A percentile compares a stretch with the other conserved stretches of the same genome.
These are phyloP conservation scores for Ascoidea asiatica DNA, from an alignment of 805 yeast species.

Conservation along the genomic window DNA sequence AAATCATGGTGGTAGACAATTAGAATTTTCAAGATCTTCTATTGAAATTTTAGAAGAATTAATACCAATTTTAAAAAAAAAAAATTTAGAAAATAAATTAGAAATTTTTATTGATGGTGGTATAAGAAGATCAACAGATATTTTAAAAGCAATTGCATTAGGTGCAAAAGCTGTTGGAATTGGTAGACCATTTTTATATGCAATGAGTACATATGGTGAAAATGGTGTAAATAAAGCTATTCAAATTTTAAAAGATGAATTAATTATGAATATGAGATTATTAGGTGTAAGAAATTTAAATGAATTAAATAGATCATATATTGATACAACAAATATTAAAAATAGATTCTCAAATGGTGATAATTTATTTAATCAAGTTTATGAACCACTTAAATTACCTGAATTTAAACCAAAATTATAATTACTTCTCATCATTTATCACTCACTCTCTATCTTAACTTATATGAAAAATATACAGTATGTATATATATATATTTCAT, in stretches of 20 bases:
- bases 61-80: constrained; percentile 34
- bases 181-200: constrained; percentile 55
- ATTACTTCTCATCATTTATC: too few species aligned
- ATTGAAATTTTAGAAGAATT: constrained; percentile 64
- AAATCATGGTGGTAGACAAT: constrained; percentile 84
- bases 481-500: too few species aligned
- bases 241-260: constrained; percentile 52
- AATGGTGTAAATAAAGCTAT: constrained; percentile 48
- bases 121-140: constrained; percentile 53
- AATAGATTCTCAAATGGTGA: constrained; percentile 33
- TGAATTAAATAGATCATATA: constrained; percentile 43
- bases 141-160: constrained; percentile 49
- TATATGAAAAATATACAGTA: too few species aligned
- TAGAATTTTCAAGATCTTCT: constrained; percentile 73
- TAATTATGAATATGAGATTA: constrained; percentile 67
- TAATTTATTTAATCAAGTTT: constrained; percentile 36
- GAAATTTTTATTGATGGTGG: constrained; percentile 61
- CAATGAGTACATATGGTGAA: constrained; percentile 51
- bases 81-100: constrained; percentile 32
- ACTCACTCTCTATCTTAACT: too few species aligned
- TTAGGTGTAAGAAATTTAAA: constrained; percentile 54
- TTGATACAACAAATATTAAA: constrained; percentile 40
- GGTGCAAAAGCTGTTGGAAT: constrained; percentile 65
- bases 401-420: constrained; percentile 25
- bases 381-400: constrained; percentile 41